Base-by-base conservation (phyloP, 2,329 filamentous ascomycete species). In the Verticillium klebahnii region DNA sequence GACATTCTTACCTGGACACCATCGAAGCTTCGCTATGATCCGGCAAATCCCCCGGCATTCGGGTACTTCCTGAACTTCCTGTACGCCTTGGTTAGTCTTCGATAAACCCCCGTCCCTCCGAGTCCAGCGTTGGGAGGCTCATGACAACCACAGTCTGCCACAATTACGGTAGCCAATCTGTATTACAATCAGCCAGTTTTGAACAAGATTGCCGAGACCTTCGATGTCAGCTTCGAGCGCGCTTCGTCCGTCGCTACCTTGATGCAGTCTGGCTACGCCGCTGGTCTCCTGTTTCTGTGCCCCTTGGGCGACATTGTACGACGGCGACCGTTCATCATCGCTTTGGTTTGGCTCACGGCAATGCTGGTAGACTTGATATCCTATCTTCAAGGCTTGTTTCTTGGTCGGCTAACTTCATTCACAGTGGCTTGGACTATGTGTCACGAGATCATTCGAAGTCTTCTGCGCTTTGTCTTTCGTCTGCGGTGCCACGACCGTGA, bases 181-280 rank as follows among this genome's bases (percentile, higher is more conserved):
- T 94, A 94, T 75, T 93, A 94, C 74, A 91, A 85, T 63, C 90
- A 93, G 68, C 90, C 91, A 0, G 90, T 94, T 56, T 77, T 94
- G 29, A 92, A 93, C 69, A 85, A 90, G 58, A 81, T 95, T 50
- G 90, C 91, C 0, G 72, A 80, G 11, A 88, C 90, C 17, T 94
- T 95, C 69, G 69, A 82, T 60, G 88, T 94, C 57, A 82, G 81
- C 9, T 89, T 92, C 69, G 89, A 92, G 68, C 79, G 82, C 60
- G 86, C 90, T 0, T 83, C 83, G 1, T 75, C 80, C 50, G 86
- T 94, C 29, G 90, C 91, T 1, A 94, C 91, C 0, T 77, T 93
- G 54, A 87, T 90, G 73, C 92, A 95, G 72, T 89, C 90, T 1
- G 91, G 91, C 1, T 95, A 95, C 73, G 91, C 90, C 0, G 80